Evolutionary conservation across 257 asterid species (phyloP), one percentile per base, ranked within the genome.

Genomic region (Cruciata laevipes): DNA sequence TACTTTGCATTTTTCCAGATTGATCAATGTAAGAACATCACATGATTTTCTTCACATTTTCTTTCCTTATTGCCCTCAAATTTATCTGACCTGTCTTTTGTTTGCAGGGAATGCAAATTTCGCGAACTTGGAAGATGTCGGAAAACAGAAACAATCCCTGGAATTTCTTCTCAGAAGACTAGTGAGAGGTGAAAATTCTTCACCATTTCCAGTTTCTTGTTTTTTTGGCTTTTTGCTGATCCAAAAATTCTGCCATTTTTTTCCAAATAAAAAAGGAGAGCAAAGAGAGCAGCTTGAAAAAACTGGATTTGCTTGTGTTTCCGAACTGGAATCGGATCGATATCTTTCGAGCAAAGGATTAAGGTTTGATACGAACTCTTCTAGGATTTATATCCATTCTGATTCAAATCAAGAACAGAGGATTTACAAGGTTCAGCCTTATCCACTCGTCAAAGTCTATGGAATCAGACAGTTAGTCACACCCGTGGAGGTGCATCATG

Each of bases 391-490:
- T 17, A 30, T 83, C 1, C 74, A 78, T 1, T 77, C 88, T 4
- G 37, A 75, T 61, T 78, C 88, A 3, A 35, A 75, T 61, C 67
- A 59, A 21, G 42, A 31, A 62, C 18, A 16, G 11, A 56, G 55
- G n/a, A 79, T 83, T 44, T 71, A 75, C 16, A n/a, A 18, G 0
- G 66, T 84, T 13, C 82, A 79, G 35, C 96, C 96, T 1, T 89
- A 89, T 71, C 88, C 90, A 1, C 69, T 87, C 30, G 13, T 53
- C 27, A 90, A 84, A 70, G 81, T 81, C 8, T 60, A 60, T 51
- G 55, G 65, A 33, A 1, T 87, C 82, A 11, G 83, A 77, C 42
- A 37, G 38, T n/a, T 35, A 9, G 83, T 87, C 0, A 76, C 84
- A 0, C 88, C 87, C 0, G 86, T 89, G 6, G 79, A 37, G 59